Evolutionary conservation across 306 rosid species (phyloP), one percentile per base, ranked within the genome.

Genomic region (Begonia loranthoides): DNA sequence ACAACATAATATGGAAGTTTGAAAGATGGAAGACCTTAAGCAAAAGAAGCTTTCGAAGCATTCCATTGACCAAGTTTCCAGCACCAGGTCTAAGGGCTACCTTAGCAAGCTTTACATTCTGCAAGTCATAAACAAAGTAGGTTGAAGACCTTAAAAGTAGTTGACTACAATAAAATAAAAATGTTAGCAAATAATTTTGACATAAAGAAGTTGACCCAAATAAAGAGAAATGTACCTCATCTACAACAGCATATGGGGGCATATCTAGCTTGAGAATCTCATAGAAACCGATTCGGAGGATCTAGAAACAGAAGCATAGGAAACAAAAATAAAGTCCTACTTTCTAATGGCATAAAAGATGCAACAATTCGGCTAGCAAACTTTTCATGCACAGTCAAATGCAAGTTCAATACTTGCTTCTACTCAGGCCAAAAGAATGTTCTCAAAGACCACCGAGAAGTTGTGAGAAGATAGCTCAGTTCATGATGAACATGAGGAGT

Each of bases 21-120:
- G 17, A 15, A 44, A 39, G 60, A 52, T 52, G 52, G 62, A 56
- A 67, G 57, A 82, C 96, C 94, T 75, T 77, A 36, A 75, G 89
- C 66, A 54, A 56, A 62, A 60, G 81, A 58, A 87, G 94, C 77
- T 79, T 87, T 60, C 89, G 71, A 33, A 87, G 89, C 57, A 87
- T 75, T 46, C 86, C 96, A 59, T 87, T 87, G 72, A 87, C 94
- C 96, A 87, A 61, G 73, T 79, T 87, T 28, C 94, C 89, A 64
- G 96, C 96, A 69, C 96, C 96, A 36, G 87, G 84, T 68, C 95
- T 77, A 51, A 87, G 89, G 68, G 95, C 78, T 66, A 70, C 74
- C 67, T 87, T 87, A 1, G 94, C 95, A 66, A 87, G 95, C 76
- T 68, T 74, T 60, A 82, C 94, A 58, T 87, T 87, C 95, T 87